Base-by-base conservation (phyloP, 2,329 filamentous ascomycete species). In the Gremmenia infestans region DNA sequence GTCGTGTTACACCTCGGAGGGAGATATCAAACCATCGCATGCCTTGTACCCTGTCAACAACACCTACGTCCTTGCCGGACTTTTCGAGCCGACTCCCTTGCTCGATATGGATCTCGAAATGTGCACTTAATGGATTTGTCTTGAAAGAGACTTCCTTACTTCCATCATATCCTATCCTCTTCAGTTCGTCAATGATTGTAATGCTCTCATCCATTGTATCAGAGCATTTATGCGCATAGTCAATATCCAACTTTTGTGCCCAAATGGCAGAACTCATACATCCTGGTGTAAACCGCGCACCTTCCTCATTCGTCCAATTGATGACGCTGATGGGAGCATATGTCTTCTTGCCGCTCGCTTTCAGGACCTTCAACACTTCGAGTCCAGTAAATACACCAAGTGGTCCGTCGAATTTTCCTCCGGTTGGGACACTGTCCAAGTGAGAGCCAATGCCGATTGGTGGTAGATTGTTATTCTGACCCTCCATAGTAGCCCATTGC, bases 71-170 rank as follows among this genome's bases (percentile, higher is more conserved):
- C 63, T 83, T 78, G 32, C 76, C 72, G 32, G 79, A 75, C 15
- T 78, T 77, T 64, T 91, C 84, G 1, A 94, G 77, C 19, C 89
- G 80, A 0, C 87, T 88, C 0, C 88, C 88, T 68, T 94, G 89
- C 69, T 94, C 57, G 53, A 92, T 91, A 67, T 92, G 89, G 12
- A 92, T 76, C 70, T 92, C 88, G 65, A 92, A 91, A 69, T 91
- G 87, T 0, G 86, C 87, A 0, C 80, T 85, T 72, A 90, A 81
- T 0, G 86, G 86, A 5, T 77, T 80, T 39, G 77, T 73, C 59
- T 78, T 74, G 68, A 84, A 77, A 51, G 76, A 81, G 14, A 80
- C 79, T 4, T 78, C 76, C 0, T 75, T 73, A 0, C 70, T 64
- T 17, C 88, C 88, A 0, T 88, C 71, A 58, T 88, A 90, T 0